Percentiles rank a stretch among this genome's conserved stretches.
phyloP scores from a whole-genome alignment of 2,329 filamentous ascomycete genomes.

The Lachnellula hyalina region DNA sequence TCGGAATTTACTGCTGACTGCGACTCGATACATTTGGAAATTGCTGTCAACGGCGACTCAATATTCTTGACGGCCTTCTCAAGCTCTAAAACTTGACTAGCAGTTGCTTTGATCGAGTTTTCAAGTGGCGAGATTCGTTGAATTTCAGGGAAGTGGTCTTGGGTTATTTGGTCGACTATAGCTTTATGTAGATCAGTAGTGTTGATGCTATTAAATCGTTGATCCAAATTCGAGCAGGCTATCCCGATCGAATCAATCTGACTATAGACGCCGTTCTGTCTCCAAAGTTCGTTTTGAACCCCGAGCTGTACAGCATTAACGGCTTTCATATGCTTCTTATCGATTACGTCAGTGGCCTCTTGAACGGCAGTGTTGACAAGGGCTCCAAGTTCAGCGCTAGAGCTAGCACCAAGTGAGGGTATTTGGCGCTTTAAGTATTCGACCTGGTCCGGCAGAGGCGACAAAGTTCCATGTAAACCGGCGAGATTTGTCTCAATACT shows the following conservation, averaged over 20 bases:
- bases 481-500: not conserved
- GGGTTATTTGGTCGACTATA: constrained; percentile 28
- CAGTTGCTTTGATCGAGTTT: not conserved
- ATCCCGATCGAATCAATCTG: constrained; percentile 2
- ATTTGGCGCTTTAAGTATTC: not conserved
- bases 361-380: not conserved
- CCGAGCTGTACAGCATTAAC: not conserved
- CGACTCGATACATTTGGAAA: not conserved
- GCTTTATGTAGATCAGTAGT: constrained; percentile 29
- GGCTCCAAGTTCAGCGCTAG: not conserved
- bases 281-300: not conserved
- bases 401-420: not conserved
- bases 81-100: not conserved
- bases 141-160: not conserved
- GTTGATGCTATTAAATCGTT: constrained; percentile 22
- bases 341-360: not conserved
- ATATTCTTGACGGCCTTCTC: not conserved
- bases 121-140: not conserved
- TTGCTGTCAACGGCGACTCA: not conserved
- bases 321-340: not conserved
- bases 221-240: constrained; percentile 12
- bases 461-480: too few species aligned
- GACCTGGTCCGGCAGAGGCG: not conserved
- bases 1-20: not conserved
- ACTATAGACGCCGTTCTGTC: not conserved